These are phyloP conservation scores for Darksidea phi DNA, from an alignment of 495 filamentous ascomycete genomes.

Conservation along the genomic window DNA sequence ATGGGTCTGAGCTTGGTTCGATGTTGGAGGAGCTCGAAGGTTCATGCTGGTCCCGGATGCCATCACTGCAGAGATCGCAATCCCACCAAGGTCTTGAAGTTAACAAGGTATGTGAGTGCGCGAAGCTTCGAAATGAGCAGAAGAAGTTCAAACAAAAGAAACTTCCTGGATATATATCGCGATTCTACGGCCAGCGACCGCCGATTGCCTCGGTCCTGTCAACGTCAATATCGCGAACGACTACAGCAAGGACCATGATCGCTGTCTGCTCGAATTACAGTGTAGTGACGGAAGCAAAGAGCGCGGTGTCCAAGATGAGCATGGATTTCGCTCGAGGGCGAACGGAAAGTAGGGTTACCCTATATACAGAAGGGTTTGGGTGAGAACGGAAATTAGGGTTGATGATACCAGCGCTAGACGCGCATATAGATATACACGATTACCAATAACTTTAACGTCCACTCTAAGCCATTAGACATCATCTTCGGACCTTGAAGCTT, in stretches of 20 bases:
- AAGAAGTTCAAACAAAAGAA: too few species aligned
- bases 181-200: neutral
- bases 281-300: neutral
- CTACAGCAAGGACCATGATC: constrained; percentile 8
- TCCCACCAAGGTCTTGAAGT: too few species aligned
- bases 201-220: neutral
- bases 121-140: too few species aligned
- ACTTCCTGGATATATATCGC: neutral
- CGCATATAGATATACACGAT: too few species aligned
- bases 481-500: too few species aligned
- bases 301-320: constrained; percentile 18
- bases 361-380: constrained; percentile 12
- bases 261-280: constrained; percentile 14
- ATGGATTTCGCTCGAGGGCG: constrained; percentile 10
- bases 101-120: too few species aligned
- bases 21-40: neutral
- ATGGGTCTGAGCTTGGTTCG: neutral
- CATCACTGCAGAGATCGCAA: too few species aligned
- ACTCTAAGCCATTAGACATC: too few species aligned
- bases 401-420: neutral
- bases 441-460: too few species aligned
- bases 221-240: neutral
- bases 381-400: neutral
- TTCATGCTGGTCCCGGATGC: neutral
- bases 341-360: neutral